Evolutionary conservation across 2,329 filamentous ascomycete species (phyloP).

Genomic region (Gremmenia infestans): DNA sequence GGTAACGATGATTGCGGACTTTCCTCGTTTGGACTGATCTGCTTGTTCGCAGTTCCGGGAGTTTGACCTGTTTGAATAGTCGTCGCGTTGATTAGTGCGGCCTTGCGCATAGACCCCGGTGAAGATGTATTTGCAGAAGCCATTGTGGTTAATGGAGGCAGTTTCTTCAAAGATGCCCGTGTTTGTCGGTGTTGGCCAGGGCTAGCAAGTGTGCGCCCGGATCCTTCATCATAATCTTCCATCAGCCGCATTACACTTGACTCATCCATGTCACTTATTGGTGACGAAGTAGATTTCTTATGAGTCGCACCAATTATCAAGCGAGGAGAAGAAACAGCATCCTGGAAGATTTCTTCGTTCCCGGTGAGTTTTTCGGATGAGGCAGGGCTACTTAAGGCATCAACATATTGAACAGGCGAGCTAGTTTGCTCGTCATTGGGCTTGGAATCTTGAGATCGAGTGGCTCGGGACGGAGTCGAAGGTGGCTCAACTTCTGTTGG

Average conservation of each 20-base stretch:
- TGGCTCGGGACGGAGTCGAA: conserved; percentile 7
- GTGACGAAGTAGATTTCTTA: conserved; percentile 12
- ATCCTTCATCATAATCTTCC: conserved; percentile 18
- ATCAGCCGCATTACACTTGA: conserved; percentile 27
- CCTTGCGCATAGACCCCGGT: conserved; percentile 4
- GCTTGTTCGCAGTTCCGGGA: not conserved
- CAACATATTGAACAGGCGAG: conserved; percentile 35
- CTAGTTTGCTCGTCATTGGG: conserved; percentile 1
- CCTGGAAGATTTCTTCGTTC: conserved; percentile 24
- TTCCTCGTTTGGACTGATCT: not conserved
- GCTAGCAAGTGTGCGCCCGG: not conserved
- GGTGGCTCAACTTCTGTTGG: not conserved
- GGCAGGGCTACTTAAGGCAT: conserved; percentile 43
- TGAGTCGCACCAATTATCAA: not conserved
- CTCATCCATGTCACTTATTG: conserved; percentile 25
- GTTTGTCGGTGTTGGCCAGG: not conserved
- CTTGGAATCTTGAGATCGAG: not conserved
- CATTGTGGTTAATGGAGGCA: not conserved
- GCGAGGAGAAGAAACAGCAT: conserved; percentile 23
- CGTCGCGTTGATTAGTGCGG: conserved; percentile 5
- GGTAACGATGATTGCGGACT: conserved; percentile 1
- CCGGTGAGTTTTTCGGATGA: conserved; percentile 24
- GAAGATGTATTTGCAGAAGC: not conserved
- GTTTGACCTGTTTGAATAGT: not conserved
- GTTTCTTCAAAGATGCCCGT: not conserved